These are phyloP conservation scores for Colletotrichum limetticola DNA, from an alignment of 2,329 filamentous ascomycete species.

Conservation along the genomic window DNA sequence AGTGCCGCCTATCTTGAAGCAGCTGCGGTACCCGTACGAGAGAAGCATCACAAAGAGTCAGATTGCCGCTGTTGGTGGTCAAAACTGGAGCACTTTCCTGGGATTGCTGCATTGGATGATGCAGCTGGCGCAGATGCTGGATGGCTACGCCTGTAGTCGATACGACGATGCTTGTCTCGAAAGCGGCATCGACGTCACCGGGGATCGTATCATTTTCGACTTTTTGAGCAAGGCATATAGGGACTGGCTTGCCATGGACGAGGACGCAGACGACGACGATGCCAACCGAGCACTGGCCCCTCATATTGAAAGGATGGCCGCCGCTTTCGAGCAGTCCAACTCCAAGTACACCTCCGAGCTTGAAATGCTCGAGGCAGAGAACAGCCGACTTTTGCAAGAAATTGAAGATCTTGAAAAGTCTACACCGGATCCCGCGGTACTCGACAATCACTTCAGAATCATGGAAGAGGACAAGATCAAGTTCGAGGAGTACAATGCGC, in stretches of 20 bases:
- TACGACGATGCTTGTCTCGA: constrained; percentile 94
- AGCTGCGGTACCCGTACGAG: constrained; percentile 93
- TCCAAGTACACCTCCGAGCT: constrained; percentile 87
- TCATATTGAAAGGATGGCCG: constrained; percentile 88
- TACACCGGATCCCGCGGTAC: constrained; percentile 81
- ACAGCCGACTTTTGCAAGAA: constrained; percentile 82
- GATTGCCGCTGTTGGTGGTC: constrained; percentile 91
- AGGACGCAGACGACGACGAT: constrained; percentile 87
- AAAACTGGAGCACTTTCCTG: constrained; percentile 96
- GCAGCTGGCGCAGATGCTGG: constrained; percentile 94
- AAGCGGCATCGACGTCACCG: constrained; percentile 85
- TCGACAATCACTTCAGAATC: constrained; percentile 92
- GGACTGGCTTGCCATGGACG: constrained; percentile 93
- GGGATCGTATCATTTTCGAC: constrained; percentile 93
- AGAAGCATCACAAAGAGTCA: constrained; percentile 97
- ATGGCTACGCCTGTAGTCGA: constrained; percentile 79
- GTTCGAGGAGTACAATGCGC: constrained; percentile 93
- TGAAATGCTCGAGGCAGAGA: constrained; percentile 86
- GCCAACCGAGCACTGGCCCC: constrained; percentile 82
- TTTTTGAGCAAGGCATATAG: constrained; percentile 91
- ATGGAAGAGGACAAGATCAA: constrained; percentile 95
- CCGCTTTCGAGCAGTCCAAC: constrained; percentile 87
- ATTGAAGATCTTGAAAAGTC: constrained; percentile 91
- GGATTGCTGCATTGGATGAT: constrained; percentile 99
- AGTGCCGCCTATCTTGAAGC: constrained; percentile 90